Evolutionary conservation across 2,329 filamentous ascomycete species (phyloP), one percentile per base, ranked within the genome.

Genomic region (Bimuria novae-zelandiae): DNA sequence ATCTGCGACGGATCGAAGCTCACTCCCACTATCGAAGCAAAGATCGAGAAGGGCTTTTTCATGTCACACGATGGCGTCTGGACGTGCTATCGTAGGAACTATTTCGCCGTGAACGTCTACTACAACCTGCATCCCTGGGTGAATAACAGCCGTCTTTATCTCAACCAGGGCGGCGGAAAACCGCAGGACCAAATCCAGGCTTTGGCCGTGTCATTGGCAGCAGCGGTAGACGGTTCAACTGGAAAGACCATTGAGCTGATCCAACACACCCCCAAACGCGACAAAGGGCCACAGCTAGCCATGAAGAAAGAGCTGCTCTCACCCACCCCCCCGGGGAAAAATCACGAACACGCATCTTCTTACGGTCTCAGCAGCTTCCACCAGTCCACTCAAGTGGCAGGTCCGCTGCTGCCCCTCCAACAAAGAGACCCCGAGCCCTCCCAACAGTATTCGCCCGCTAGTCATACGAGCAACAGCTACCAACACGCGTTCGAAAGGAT

Each of bases 81-180:
- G 91, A 96, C 92, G 0, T 96, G 92, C 76, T 96, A 96, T 70
- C 83, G 92, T 29, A 83, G 92, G 37, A 96, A 96, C 71, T 96
- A 96, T 75, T 94, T 96, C 70, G 88, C 89, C 0, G 91, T 94
- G 48, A 84, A 87, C 46, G 93, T 90, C 71, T 90, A 88, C 3
- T 96, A 88, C 74, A 82, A 82, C 11, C 77, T 96, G 21, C 79
- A 80, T 35, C 89, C 89, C 75, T 87, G 76, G 79, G 79, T 68
- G 70, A 79, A 64, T 50, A 78, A 83, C 8, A 74, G 76, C 14
- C 81, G 85, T 22, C 75, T 87, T 1, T 89, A 84, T 63, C 73
- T 87, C 46, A 80, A 81, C 56, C 74, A 76, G 49, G 67, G 72
- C 16, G 73, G 76, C 25, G 75, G 73, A 32, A 75, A 75, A 51